Conservation (phyloP, 2,329 filamentous ascomycete genomes). For the Xylaria sp. region DNA sequence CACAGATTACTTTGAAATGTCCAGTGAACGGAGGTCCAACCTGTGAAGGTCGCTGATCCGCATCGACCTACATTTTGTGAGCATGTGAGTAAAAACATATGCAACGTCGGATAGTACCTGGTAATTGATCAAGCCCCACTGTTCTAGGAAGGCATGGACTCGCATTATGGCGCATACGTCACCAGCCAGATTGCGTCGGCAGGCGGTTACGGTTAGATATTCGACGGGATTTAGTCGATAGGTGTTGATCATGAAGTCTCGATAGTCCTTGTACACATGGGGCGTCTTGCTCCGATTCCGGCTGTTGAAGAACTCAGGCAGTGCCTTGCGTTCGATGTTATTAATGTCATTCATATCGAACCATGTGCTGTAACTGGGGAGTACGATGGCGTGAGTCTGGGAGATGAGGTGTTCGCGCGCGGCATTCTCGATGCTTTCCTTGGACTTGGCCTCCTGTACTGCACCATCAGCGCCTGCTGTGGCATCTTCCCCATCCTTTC, state of each 20-base stretch:
- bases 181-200: constrained; percentile 91
- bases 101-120: constrained; percentile 71
- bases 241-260: constrained; percentile 99
- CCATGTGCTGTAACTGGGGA: constrained; percentile 98
- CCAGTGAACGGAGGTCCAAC: constrained; percentile 97
- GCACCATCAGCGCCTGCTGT: constrained; percentile 59
- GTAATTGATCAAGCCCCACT: constrained; percentile 99
- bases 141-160: constrained; percentile 96
- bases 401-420: constrained; percentile 92
- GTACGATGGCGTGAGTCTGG: constrained; percentile 94
- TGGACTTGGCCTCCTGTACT: constrained; percentile 73
- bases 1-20: constrained; percentile 95
- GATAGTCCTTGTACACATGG: constrained; percentile 97
- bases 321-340: constrained; percentile 89
- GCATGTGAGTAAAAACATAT: constrained; percentile 25
- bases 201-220: constrained; percentile 97
- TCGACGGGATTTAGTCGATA: constrained; percentile 96
- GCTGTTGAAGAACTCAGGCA: constrained; percentile 98
- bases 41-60: constrained; percentile 92
- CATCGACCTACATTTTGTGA: constrained; percentile 78
- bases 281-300: constrained; percentile 98
- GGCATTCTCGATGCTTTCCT: constrained; percentile 83
- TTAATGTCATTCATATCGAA: constrained; percentile 98
- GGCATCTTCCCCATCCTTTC: constrained; percentile 58
- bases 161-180: constrained; percentile 99